Evolutionary conservation across 306 rosid species (phyloP).

Genomic region (Macrotyloma uniflorum): DNA sequence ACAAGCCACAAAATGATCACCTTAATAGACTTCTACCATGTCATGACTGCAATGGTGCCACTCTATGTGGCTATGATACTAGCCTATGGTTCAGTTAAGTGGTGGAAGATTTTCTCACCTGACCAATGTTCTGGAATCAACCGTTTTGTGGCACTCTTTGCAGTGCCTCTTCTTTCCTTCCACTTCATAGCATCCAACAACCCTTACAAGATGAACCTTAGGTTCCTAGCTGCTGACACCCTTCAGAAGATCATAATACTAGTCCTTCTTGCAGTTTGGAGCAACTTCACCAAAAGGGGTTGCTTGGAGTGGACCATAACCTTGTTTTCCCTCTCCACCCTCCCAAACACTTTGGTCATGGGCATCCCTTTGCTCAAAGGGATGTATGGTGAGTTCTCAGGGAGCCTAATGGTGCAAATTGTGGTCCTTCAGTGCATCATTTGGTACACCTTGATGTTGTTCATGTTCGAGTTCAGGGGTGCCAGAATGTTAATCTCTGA

Average conservation of each 20-base stretch:
- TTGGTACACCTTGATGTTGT: conserved; percentile 90
- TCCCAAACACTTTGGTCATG: conserved; percentile 92
- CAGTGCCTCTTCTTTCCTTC: conserved; percentile 90
- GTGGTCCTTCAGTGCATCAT: conserved; percentile 92
- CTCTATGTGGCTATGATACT: conserved; percentile 88
- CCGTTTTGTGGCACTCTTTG: conserved; percentile 91
- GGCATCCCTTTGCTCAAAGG: conserved; percentile 88
- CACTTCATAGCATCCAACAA: conserved; percentile 87
- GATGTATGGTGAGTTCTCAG: conserved; percentile 86
- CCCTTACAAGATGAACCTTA: conserved; percentile 78
- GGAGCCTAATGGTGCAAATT: conserved; percentile 89
- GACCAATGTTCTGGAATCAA: conserved; percentile 97
- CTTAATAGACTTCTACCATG: conserved; percentile 81
- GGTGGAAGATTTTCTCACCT: conserved; percentile 97
- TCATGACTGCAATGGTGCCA: conserved; percentile 95
- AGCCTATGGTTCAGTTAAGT: conserved; percentile 94
- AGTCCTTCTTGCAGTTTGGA: conserved; percentile 56
- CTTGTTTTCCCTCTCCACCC: conserved; percentile 78
- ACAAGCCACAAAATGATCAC: conserved; percentile 59
- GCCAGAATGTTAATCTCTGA: conserved; percentile 80
- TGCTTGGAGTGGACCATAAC: conserved; percentile 87
- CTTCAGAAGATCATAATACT: conserved; percentile 78
- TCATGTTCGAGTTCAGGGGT: conserved; percentile 82
- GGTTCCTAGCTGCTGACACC: conserved; percentile 85
- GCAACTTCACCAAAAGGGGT: conserved; percentile 65